These are phyloP conservation scores for Aspergillus sparsus DNA, from an alignment of 495 filamentous ascomycete species.

Conservation along the genomic window DNA sequence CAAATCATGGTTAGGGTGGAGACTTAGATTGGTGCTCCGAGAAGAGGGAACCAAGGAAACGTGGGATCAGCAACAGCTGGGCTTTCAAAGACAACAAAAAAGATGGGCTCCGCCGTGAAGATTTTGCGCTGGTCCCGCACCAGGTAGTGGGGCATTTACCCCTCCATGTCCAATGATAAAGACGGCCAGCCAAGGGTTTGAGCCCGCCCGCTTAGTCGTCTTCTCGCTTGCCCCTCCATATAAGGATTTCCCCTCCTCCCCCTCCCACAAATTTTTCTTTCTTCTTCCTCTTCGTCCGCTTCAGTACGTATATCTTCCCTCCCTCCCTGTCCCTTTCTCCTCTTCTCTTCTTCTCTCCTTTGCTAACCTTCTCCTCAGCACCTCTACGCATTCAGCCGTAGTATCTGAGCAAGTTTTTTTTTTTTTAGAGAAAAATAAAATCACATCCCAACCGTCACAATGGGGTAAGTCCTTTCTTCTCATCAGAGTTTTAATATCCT, in stretches of 20 bases:
- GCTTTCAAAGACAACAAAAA: slow-evolving; percentile 19
- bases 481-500: background rate
- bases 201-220: slow-evolving; percentile 45
- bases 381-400: slow-evolving; percentile 56
- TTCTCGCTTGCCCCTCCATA: slow-evolving; percentile 57
- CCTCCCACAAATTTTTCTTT: slow-evolving; percentile 46
- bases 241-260: slow-evolving; percentile 52
- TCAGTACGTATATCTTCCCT: slow-evolving; percentile 52
- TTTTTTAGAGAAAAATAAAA: slow-evolving; percentile 49
- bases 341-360: slow-evolving; percentile 29
- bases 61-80: slow-evolving; percentile 11
- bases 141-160: slow-evolving; percentile 28
- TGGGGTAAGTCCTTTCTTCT: slow-evolving; percentile 47
- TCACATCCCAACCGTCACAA: slow-evolving; percentile 46
- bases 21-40: slow-evolving; percentile 18
- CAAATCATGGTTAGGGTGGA: slow-evolving; percentile 26
- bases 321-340: slow-evolving; percentile 24
- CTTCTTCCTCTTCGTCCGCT: slow-evolving; percentile 46
- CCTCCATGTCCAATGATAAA: slow-evolving; percentile 35
- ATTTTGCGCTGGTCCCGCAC: slow-evolving; percentile 41
- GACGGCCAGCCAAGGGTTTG: slow-evolving; percentile 38
- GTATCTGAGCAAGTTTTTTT: slow-evolving; percentile 53
- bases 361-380: slow-evolving; percentile 48
- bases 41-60: slow-evolving; percentile 36
- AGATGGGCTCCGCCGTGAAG: slow-evolving; percentile 33